A percentile compares a stretch with the other conserved stretches of the same genome.
phyloP scores from a whole-genome alignment of 2,329 filamentous ascomycete genomes.

The Xylariomycetidae sp. region DNA sequence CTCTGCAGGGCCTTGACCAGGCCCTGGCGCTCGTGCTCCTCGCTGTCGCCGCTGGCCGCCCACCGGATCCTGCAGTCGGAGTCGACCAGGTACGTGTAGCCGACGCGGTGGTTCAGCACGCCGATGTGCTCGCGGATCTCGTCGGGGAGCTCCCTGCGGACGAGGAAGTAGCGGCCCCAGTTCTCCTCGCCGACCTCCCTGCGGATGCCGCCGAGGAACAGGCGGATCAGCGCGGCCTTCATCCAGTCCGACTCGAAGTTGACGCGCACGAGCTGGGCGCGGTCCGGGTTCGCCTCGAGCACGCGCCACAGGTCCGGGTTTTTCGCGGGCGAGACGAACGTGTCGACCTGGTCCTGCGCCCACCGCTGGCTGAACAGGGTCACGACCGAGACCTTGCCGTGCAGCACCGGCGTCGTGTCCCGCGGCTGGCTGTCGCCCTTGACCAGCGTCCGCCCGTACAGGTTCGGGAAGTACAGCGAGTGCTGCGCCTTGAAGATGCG shows the following conservation, averaged over 20 bases:
- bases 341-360: slow-evolving; percentile 75
- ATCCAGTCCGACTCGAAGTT: slow-evolving; percentile 82
- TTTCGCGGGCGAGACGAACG: slow-evolving; percentile 60
- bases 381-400: slow-evolving; percentile 72
- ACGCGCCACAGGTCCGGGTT: slow-evolving; percentile 68
- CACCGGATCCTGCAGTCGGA: slow-evolving; percentile 84
- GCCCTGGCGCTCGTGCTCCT: slow-evolving; percentile 61
- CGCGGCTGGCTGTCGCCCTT: slow-evolving; percentile 45
- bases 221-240: slow-evolving; percentile 53
- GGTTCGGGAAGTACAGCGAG: slow-evolving; percentile 90
- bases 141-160: slow-evolving; percentile 53
- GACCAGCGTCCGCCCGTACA: slow-evolving; percentile 72
- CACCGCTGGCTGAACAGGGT: slow-evolving; percentile 78
- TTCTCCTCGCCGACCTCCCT: slow-evolving; percentile 45
- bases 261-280: slow-evolving; percentile 75
- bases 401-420: slow-evolving; percentile 73
- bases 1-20: slow-evolving; percentile 61
- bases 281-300: slow-evolving; percentile 46
- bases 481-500: slow-evolving; percentile 78
- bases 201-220: slow-evolving; percentile 53
- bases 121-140: slow-evolving; percentile 61
- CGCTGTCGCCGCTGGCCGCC: slow-evolving; percentile 75
- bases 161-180: slow-evolving; percentile 59
- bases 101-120: slow-evolving; percentile 83
- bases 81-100: slow-evolving; percentile 90